Conservation (phyloP, 371 early-diverging fungal species). For the Umbelopsis sp. region DNA sequence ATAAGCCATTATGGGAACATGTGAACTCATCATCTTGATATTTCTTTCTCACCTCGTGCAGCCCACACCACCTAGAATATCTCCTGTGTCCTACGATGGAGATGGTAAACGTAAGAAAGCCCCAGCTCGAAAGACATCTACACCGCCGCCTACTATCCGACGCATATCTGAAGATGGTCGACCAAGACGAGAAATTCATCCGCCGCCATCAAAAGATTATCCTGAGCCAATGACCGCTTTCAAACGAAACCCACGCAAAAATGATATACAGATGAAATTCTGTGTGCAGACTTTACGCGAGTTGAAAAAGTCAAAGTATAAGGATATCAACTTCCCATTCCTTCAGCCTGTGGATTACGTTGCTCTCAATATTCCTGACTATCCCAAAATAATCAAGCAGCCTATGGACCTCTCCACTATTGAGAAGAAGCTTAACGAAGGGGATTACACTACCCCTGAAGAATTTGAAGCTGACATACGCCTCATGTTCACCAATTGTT, state of each 20-base stretch:
- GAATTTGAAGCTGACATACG: constrained; percentile 89
- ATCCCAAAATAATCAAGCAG: constrained; percentile 89
- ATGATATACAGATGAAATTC: constrained; percentile 70
- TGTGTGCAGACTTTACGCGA: constrained; percentile 78
- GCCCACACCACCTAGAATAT: constrained; percentile 22
- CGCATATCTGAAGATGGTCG: constrained; percentile 56
- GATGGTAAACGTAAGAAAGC: constrained; percentile 26
- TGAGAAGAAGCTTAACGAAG: constrained; percentile 78
- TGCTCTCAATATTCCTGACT: constrained; percentile 91
- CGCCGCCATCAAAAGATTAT: constrained; percentile 66
- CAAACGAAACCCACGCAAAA: constrained; percentile 54
- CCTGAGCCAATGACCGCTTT: constrained; percentile 38
- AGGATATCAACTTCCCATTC: constrained; percentile 80
- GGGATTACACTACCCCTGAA: constrained; percentile 70
- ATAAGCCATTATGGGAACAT: background rate
- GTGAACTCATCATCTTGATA: background rate
- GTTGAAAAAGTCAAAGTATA: constrained; percentile 74
- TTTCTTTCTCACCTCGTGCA: background rate
- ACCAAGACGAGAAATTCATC: constrained; percentile 75
- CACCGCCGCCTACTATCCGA: constrained; percentile 32
- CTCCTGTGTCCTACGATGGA: constrained; percentile 28
- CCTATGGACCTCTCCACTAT: constrained; percentile 99
- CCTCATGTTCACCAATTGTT: constrained; percentile 94
- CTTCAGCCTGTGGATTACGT: constrained; percentile 93
- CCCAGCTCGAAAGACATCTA: constrained; percentile 22